Evolutionary conservation across 768 basidiomycete genomes (phyloP), one percentile per base, ranked within the genome.

Genomic region (Terana coerulea): DNA sequence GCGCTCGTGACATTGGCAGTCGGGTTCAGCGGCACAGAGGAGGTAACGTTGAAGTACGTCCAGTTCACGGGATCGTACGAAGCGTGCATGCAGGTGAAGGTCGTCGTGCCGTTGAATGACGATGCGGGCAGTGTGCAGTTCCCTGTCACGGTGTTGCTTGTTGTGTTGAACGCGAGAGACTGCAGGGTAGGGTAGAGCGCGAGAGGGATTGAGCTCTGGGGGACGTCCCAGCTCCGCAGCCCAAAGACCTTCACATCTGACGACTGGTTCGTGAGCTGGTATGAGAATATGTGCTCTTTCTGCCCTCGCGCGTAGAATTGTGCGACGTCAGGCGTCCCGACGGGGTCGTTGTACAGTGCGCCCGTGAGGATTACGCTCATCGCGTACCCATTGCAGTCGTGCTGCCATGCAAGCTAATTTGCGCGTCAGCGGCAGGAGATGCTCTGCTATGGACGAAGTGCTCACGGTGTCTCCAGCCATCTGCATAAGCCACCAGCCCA

Each of bases 341-440:
- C 2, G 11, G 46, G 29, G 29, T 39, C 30, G 11, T 53, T 40
- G 21, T 37, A 48, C 3, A n/a, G 17, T 11, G 29, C 25, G 36
- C 26, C 53, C n/a, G 31, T 43, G 6, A 54, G 21, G 19, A 54
- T 48, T 36, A 41, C 53, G 25, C 19, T 49, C 47, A 54, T 54
- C 22, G 53, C 48, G 37, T 40, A 54, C 25, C 37, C 30, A 22
- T 54, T 48, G 29, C 53, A 54, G 11, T 22, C 26, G 25, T 53
- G 52, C 19, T 37, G 28, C 52, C 52, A 53, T 24, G 33, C 4
- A 9, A 41, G 11, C 39, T 41, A 21, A n/a, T n/a, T n/a, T 9
- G 10, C 10, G 21, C 11, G 10, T 10, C 10, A 10, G 39, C 39
- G 10, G 21, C 21, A 10, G 19, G 39, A 14, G 19, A 9, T 9